A percentile compares a stretch with the other conserved stretches of the same genome.
These are phyloP conservation scores for Aspergillus cavernicola DNA, from an alignment of 495 filamentous ascomycete genomes.

Conservation along the genomic window DNA sequence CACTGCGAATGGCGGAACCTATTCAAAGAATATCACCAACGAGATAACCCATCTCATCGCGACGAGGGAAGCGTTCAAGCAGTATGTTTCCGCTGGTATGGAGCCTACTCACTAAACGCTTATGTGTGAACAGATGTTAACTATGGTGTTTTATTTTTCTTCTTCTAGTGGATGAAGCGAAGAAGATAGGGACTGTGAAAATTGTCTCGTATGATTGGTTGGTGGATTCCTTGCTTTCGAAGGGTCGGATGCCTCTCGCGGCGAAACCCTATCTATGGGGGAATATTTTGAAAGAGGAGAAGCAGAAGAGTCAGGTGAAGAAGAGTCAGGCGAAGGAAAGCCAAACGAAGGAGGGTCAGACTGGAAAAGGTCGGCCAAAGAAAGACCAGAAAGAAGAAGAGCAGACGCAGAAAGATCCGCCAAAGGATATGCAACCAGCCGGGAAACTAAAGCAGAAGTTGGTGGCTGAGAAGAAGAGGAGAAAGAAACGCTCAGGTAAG, in stretches of 20 bases:
- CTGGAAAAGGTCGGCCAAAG: background rate
- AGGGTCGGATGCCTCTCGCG: conserved; percentile 24
- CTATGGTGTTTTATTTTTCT: too few species aligned
- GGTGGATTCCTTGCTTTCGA: conserved; percentile 45
- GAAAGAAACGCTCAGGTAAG: background rate
- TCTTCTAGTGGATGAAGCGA: conserved; percentile 41
- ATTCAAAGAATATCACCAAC: conserved; percentile 33
- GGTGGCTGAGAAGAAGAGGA: conserved; percentile 21
- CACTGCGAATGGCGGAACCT: conserved; percentile 47
- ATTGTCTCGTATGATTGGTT: conserved; percentile 65
- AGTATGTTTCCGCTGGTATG: conserved; percentile 43
- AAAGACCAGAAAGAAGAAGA: background rate
- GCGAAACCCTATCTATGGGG: conserved; percentile 47
- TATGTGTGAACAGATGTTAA: too few species aligned
- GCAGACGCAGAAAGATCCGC: background rate
- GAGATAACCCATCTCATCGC: conserved; percentile 59
- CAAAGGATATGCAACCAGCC: background rate
- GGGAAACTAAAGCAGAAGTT: conserved; percentile 18
- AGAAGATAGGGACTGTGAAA: conserved; percentile 32
- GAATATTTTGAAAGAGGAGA: conserved; percentile 29
- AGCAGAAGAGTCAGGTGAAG: conserved; percentile 5
- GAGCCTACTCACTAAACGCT: background rate
- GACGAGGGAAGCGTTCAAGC: conserved; percentile 48
- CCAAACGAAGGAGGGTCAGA: background rate
- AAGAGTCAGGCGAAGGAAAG: background rate